phyloP scores from a whole-genome alignment of 768 basidiomycete species.

The Leccinellum luteum region DNA sequence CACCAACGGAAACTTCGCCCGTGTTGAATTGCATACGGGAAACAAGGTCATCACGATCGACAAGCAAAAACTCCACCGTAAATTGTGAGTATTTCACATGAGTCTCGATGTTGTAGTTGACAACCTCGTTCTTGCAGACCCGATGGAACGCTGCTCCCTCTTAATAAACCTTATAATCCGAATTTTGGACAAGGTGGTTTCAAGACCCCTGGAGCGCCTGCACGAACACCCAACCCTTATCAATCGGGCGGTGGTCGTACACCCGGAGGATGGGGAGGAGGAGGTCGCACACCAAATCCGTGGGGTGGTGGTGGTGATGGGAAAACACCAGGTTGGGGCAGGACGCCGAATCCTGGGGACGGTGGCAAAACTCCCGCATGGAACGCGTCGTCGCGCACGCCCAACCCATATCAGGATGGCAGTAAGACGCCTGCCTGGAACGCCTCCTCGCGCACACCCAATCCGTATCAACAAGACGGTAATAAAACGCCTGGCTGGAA shows the following conservation, averaged over 20 bases:
- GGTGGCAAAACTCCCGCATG: conserved; percentile 70
- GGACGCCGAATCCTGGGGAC: conserved; percentile 67
- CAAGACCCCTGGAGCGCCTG: conserved; percentile 39
- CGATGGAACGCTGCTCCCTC: conserved; percentile 52
- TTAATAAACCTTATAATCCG: conserved; percentile 39
- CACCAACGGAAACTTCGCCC: conserved; percentile 79
- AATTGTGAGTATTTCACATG: conserved; percentile 52
- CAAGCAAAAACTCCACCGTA: conserved; percentile 70
- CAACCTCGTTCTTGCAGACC: conserved; percentile 38
- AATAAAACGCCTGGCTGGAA: conserved; percentile 15
- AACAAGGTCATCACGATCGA: conserved; percentile 89
- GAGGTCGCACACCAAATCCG: conserved; percentile 62
- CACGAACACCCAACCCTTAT: conserved; percentile 46
- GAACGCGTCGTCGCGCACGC: conserved; percentile 49
- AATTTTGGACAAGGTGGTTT: conserved; percentile 20
- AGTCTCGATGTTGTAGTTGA: conserved; percentile 1
- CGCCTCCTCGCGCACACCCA: conserved; percentile 50
- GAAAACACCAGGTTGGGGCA: conserved; percentile 63
- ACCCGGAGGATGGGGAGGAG: conserved; percentile 36
- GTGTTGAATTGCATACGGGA: conserved; percentile 87
- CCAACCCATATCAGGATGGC: conserved; percentile 49
- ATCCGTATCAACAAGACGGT: conserved; percentile 40
- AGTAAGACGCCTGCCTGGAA: conserved; percentile 54
- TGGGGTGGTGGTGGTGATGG: conserved; percentile 57
- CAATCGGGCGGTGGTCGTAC: conserved; percentile 39